These are phyloP conservation scores for Stachybotrys echinatus DNA, from an alignment of 2,329 filamentous ascomycete species.

Conservation along the genomic window DNA sequence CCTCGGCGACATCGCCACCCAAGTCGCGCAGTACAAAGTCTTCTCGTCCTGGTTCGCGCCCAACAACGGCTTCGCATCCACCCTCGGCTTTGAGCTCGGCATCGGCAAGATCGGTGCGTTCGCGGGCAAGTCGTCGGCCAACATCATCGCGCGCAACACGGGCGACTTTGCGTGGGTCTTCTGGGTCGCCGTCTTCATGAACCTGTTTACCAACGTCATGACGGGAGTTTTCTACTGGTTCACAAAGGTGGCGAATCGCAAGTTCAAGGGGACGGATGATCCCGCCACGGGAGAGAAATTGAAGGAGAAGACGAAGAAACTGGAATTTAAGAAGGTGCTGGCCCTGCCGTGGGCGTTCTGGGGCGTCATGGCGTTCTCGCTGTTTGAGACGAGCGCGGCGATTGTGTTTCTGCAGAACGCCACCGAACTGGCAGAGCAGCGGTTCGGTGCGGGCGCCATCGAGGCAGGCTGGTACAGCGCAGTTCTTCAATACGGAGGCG, in stretches of 20 bases:
- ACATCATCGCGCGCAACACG: constrained; percentile 49
- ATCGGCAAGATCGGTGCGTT: constrained; percentile 55
- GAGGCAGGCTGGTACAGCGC: constrained; percentile 51
- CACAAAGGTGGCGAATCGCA: constrained; percentile 39
- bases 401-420: constrained; percentile 46
- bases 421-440: constrained; percentile 50
- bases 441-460: constrained; percentile 43
- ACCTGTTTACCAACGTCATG: constrained; percentile 52
- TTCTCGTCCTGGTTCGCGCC: constrained; percentile 59
- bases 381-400: constrained; percentile 48
- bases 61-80: constrained; percentile 53
- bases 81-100: constrained; percentile 51
- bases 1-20: constrained; percentile 54
- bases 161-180: constrained; percentile 55
- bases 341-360: constrained; percentile 54
- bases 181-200: constrained; percentile 56
- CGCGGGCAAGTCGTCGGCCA: constrained; percentile 51
- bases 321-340: constrained; percentile 46
- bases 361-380: constrained; percentile 38
- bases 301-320: constrained; percentile 50
- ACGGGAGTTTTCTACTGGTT: constrained; percentile 49
- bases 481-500: constrained; percentile 32
- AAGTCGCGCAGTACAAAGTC: constrained; percentile 56
- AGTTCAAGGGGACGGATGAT: constrained; percentile 39
- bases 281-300: constrained; percentile 50